Percentiles rank a stretch among this genome's conserved stretches.
Evolutionary conservation across 176 grass and related monocot species (phyloP).

Genomic region (Musa beccarii): DNA sequence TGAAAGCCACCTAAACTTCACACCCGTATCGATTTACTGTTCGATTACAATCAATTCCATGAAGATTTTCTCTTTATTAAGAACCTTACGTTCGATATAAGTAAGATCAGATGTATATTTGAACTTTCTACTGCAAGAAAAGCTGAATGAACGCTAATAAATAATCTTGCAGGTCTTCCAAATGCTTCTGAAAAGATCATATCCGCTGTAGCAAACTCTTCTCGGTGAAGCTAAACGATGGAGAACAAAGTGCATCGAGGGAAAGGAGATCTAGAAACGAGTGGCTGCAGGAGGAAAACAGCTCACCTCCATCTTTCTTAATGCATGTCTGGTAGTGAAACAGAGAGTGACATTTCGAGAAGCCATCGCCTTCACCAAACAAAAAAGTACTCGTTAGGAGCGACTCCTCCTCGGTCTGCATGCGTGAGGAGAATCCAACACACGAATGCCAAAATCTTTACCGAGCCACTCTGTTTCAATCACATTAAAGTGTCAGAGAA

Average conservation of each 20-base stretch:
- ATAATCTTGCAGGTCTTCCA: neutral
- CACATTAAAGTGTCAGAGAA: neutral
- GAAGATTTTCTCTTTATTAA: no score
- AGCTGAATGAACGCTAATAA: no score
- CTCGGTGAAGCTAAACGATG: neutral
- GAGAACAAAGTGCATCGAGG: neutral
- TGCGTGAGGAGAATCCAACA: neutral
- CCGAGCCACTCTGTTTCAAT: neutral
- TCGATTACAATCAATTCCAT: no score
- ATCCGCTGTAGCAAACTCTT: neutral
- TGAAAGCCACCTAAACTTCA: no score
- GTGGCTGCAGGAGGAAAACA: neutral
- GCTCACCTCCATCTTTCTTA: neutral
- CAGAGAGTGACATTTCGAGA: neutral
- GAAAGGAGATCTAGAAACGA: neutral
- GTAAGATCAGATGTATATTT: no score
- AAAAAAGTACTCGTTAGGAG: neutral
- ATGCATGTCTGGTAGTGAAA: neutral
- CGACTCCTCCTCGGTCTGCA: neutral
- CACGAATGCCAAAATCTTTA: neutral
- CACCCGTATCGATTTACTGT: no score
- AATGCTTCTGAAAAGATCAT: neutral
- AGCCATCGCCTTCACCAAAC: neutral
- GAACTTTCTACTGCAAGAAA: no score
- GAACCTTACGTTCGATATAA: no score